Percentiles rank a stretch among this genome's conserved stretches.
Conservation (phyloP, 108 stramenopile genomes). For the Nannochloropsis granulata region DNA sequence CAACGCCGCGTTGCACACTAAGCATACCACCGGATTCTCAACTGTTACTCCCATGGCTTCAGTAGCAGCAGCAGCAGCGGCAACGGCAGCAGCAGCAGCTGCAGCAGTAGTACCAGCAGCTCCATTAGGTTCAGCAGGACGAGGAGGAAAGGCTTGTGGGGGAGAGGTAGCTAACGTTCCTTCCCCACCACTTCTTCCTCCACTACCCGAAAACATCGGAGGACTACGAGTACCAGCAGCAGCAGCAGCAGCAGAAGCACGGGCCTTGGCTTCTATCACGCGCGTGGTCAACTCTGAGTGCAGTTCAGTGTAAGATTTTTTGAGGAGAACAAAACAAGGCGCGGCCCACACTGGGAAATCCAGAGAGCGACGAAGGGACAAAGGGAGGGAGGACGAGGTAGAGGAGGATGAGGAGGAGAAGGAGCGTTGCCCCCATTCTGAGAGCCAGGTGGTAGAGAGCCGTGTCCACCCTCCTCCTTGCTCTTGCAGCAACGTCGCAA, state of each 20-base stretch:
- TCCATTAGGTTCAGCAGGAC: background rate
- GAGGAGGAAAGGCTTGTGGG: background rate
- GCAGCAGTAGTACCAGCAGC: background rate
- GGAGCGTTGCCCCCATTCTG: background rate
- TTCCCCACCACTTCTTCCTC: too few species aligned
- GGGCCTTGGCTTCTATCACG: background rate
- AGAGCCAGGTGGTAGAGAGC: background rate
- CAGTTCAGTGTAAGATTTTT: background rate
- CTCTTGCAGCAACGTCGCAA: background rate
- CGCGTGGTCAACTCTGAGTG: background rate
- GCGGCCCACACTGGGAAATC: background rate
- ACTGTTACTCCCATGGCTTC: background rate
- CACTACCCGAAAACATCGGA: too few species aligned
- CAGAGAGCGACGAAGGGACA: background rate
- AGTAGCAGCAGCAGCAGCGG: background rate
- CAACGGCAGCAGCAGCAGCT: background rate
- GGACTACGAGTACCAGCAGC: too few species aligned
- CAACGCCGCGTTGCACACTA: constrained; percentile 43
- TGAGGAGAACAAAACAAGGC: background rate
- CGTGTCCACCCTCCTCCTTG: background rate
- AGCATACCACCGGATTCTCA: constrained; percentile 21
- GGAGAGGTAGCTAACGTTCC: too few species aligned
- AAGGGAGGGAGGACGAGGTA: background rate
- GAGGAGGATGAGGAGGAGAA: background rate
- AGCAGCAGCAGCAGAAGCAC: too few species aligned